These are phyloP conservation scores for Xylaria palmicola DNA, from an alignment of 495 filamentous ascomycete genomes.

Conservation along the genomic window DNA sequence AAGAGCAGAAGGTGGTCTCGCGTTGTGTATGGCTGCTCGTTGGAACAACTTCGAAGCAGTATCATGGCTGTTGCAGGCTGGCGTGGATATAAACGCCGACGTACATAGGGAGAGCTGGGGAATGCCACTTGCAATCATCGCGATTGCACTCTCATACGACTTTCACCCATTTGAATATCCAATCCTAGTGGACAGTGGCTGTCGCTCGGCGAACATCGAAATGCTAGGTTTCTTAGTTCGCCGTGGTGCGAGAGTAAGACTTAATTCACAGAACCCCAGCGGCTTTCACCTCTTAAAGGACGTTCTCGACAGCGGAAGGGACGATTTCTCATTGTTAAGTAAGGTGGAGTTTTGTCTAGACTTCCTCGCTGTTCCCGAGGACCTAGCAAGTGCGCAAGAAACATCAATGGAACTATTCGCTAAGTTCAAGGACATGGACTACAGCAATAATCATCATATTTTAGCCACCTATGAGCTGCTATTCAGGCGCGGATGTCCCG, in stretches of 20 bases:
- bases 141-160: conserved; percentile 2
- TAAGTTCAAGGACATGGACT: neutral
- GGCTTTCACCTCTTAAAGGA: neutral
- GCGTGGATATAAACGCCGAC: conserved; percentile 21
- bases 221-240: conserved; percentile 18
- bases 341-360: neutral
- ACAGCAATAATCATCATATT: neutral
- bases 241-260: conserved; percentile 15
- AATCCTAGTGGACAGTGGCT: too few relatives aligned
- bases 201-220: conserved; percentile 10
- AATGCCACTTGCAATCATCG: conserved; percentile 1
- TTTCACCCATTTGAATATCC: too few relatives aligned
- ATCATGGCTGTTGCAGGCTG: conserved; percentile 16
- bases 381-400: neutral
- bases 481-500: neutral
- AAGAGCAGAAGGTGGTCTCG: neutral
- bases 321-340: neutral
- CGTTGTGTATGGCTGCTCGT: conserved; percentile 14
- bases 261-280: conserved; percentile 6
- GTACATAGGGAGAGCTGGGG: neutral
- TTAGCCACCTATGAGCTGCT: conserved; percentile 4
- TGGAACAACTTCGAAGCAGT: conserved; percentile 19
- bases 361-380: neutral
- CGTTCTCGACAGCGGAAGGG: neutral
- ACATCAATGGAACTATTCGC: neutral